These are phyloP conservation scores for Kuraishia capsulata DNA, from an alignment of 805 yeast genomes.

Conservation along the genomic window DNA sequence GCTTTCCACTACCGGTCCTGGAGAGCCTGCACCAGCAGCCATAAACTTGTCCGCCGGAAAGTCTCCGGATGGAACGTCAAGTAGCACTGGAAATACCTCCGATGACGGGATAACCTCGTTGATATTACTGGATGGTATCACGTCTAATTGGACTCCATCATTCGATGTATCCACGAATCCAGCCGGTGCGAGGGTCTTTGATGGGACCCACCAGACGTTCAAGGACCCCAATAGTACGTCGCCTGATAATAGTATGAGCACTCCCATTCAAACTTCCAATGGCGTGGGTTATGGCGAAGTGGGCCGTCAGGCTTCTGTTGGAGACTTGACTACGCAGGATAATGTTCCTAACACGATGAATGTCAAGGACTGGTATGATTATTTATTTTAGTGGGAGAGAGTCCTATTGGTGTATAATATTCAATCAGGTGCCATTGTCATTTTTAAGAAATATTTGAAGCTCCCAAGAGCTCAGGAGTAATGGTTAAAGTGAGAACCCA, in stretches of 20 bases:
- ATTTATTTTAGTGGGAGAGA: neutral
- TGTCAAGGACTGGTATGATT: constrained; percentile 2
- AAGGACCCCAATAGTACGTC: neutral
- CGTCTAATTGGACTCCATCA: constrained; percentile 27
- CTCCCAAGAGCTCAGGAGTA: too few species aligned
- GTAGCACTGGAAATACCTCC: neutral
- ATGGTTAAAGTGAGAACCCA: too few species aligned
- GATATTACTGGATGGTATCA: constrained; percentile 6
- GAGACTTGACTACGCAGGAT: neutral
- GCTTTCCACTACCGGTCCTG: neutral
- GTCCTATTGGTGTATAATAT: too few species aligned
- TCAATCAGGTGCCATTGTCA: too few species aligned
- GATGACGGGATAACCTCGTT: neutral
- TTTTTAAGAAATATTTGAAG: too few species aligned
- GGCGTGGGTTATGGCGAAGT: too few species aligned
- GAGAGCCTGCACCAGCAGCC: neutral
- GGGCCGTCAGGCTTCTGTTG: neutral
- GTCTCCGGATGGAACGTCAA: neutral
- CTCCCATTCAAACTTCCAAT: too few species aligned
- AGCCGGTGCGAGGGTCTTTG: constrained; percentile 1
- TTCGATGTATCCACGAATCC: constrained; percentile 25
- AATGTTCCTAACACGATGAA: constrained; percentile 2
- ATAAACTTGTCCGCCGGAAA: neutral
- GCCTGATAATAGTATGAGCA: neutral
- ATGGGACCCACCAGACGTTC: neutral